Evolutionary conservation across 495 filamentous ascomycete species (phyloP).

Genomic region (Durotheca rogersii): DNA sequence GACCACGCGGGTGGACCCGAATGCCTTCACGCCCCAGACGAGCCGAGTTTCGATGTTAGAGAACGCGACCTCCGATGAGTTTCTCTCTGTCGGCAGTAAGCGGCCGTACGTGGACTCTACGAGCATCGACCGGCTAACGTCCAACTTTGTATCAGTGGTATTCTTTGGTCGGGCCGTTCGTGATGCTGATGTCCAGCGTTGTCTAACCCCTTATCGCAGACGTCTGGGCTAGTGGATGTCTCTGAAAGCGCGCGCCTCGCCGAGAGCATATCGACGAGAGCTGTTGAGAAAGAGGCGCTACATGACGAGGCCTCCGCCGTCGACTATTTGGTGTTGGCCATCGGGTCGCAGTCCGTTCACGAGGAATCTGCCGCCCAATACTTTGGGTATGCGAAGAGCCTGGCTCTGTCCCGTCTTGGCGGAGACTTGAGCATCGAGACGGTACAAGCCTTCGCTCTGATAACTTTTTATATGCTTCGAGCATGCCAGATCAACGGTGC

Average conservation of each 20-base stretch:
- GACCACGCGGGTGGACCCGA: constrained; percentile 60
- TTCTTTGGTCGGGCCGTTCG: background rate
- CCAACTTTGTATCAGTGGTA: constrained; percentile 40
- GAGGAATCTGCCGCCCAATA: constrained; percentile 51
- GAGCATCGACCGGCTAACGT: constrained; percentile 25
- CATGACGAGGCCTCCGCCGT: constrained; percentile 53
- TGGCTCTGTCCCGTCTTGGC: constrained; percentile 56
- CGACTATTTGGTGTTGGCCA: constrained; percentile 60
- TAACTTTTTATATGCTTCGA: constrained; percentile 62
- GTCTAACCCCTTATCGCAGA: constrained; percentile 22
- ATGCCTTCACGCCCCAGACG: constrained; percentile 64
- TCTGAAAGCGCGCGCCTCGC: constrained; percentile 38
- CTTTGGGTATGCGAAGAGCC: constrained; percentile 57
- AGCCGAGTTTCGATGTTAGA: constrained; percentile 67
- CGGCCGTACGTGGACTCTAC: constrained; percentile 27
- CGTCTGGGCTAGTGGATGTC: constrained; percentile 43
- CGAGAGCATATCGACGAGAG: constrained; percentile 37
- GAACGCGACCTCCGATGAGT: constrained; percentile 33
- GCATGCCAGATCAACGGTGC: constrained; percentile 62
- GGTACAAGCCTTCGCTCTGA: constrained; percentile 59
- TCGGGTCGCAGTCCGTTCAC: constrained; percentile 59
- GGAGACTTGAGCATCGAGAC: constrained; percentile 58
- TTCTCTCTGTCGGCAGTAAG: constrained; percentile 5
- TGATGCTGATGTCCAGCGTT: background rate
- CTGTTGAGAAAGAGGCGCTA: constrained; percentile 9